Evolutionary conservation across 2,329 filamentous ascomycete genomes (phyloP), one percentile per base, ranked within the genome.

Genomic region (Beauveria brongniartii): DNA sequence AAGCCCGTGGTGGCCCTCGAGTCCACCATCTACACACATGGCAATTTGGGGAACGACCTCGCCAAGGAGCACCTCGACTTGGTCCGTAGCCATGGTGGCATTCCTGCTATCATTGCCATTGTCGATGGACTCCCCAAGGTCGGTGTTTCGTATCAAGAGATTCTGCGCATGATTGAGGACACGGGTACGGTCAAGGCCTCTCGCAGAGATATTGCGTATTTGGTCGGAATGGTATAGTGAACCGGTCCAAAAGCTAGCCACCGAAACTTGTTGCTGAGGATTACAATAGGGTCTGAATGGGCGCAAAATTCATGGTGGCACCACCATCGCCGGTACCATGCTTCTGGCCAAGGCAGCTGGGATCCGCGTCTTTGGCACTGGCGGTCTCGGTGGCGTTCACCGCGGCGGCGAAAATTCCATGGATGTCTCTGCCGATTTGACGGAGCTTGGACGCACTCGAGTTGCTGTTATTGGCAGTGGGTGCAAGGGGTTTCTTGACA

Each of bases 1-100:
- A 87, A 85, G 68, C 93, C 94, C 0, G 87, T 99, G 4, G 92
- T 99, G 12, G 94, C 93, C 18, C 81, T 99, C 5, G 94, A 99
- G 74, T 92, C 91, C 2, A 96, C 94, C 5, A 97, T 99, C 67
- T 97, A 99, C 74, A 99, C 94, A 1, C 94, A 99, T 75, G 92
- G 92, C 46, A 86, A 89, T 24, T 80, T 99, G 16, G 90, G 91
- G n/a, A 83, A 85, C 40, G 80, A 82, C 51, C 76, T 84, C 22
- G 82, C 88, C 52, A 82, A 95, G 56, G 91, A 97, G 73, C 83
- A 97, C 63, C 91, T 97, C 70, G 85, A 87, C 14, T 81, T 95
- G 46, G 89, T 97, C 55, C 88, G 94, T 51, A 78, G 81, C 46
- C 83, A 92, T 73, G 94, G 94, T 44, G 91, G 82, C 18, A 82